Evolutionary conservation across 768 basidiomycete species (phyloP), one percentile per base, ranked within the genome.

Genomic region (Xerocomellus amylosporus): DNA sequence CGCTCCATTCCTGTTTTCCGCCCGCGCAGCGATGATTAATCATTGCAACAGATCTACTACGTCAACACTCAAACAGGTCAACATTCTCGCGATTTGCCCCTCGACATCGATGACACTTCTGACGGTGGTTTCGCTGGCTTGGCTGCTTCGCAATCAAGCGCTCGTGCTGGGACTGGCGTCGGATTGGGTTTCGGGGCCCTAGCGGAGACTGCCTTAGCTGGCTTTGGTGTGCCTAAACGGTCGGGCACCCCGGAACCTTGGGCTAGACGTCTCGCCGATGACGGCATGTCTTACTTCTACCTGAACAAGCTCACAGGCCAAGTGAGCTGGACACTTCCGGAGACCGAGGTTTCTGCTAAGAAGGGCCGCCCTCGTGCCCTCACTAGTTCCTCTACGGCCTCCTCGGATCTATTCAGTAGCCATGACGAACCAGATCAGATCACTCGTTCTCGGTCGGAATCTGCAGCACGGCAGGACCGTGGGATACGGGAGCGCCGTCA

Each of bases 21-120:
- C 14, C 14, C 3, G 28, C 36, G 34, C 20, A 45, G 31, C 36
- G 37, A 46, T 40, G 15, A 37, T 46, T 47, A 1, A 59, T 34
- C 44, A 3, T 24, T 38, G 19, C n/a, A 31, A 48, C 51, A 97
- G 94, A 93, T 99, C 68, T 95, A 86, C 77, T 99, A 98, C 73
- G 81, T 92, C 58, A 99, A 98, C 65, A 92, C 91, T 2, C 82
- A 88, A 60, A 92, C 90, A 6, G 90, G 90, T 31, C 81, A 91
- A 68, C 84, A 83, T 39, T 86, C 93, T 26, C 81, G 86, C 61
- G 91, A 97, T 62, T 73, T 96, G n/a, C 94, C 94, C 22, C 75
- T 77, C 44, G 89, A 90, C 65, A 73, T 78, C 12, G 86, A 88
- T 46, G 86, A 87, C 43, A 71, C 75, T 34, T 81, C 84, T 2